Base-by-base conservation (phyloP, 257 asterid species). In the Capsicum baccatum region DNA sequence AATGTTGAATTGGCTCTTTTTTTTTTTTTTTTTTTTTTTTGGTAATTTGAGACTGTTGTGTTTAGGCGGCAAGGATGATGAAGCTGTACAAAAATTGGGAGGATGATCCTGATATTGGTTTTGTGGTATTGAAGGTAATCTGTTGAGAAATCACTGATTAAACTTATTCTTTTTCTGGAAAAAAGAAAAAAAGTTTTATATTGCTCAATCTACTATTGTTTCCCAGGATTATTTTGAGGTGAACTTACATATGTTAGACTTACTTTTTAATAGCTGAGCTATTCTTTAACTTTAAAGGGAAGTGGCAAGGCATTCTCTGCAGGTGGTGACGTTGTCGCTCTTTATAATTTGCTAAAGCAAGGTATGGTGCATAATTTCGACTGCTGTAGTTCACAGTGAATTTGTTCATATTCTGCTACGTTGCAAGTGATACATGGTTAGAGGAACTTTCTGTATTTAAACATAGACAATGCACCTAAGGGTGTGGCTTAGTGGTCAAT, bases 231-330 rank as follows among this genome's bases (percentile, higher is more conserved):
- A 19, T 47, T 48, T 74, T 10, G 11, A 74, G 62, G 62, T 48
- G 81, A 50, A 74, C 33, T 73, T 48, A 48, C 80, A 11, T 48
- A 6, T 19, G 59, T 73, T 6, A 26, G 9, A 5, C 15, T 39
- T 10, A 52, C 44, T 48, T 79, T 33, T 14, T 67, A 52, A 17
- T 6, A 66, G 35, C 81, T 83, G 58, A 33, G 6, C 54, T 81
- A 11, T 63, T 87, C 80, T 87, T 88, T 26, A 54, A 83, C 82
- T 76, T 89, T 91, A 84, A 92, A 97, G 99, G 99, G 99, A 85
- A 91, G 91, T 83, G 95, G 94, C 91, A 90, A 90, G 93, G 94
- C 97, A 76, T 97, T 97, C 91, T 86, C 94, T 86, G 99, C 99
- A 79, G 98, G 98, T 76, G 98, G 99, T 85, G 99, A 97, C 87